Percentiles rank a stretch among this genome's conserved stretches.
These are phyloP conservation scores for Talaromyces borbonicus DNA, from an alignment of 495 filamentous ascomycete species.

Conservation along the genomic window DNA sequence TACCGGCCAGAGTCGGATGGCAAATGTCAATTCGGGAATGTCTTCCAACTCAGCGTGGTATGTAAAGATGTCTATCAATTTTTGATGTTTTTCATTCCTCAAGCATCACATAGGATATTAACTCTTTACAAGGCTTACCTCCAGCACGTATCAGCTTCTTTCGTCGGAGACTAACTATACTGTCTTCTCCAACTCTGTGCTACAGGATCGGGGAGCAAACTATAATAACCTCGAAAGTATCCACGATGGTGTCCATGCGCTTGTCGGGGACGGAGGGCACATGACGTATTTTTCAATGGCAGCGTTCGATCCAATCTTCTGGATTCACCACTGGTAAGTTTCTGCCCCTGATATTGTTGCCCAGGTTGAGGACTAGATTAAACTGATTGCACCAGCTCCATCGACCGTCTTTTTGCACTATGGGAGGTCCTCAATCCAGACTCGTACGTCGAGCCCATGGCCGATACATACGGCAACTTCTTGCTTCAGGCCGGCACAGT, in stretches of 20 bases:
- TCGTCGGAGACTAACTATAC: conserved; percentile 8
- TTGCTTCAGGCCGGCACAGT: conserved; percentile 11
- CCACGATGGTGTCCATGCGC: conserved; percentile 33
- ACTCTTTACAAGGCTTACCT: conserved; percentile 5
- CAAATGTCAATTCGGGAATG: conserved; percentile 8
- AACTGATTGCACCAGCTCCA: conserved; percentile 17
- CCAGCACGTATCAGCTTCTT: conserved; percentile 10
- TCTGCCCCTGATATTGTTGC: background rate
- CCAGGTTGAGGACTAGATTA: background rate
- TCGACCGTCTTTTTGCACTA: conserved; percentile 31
- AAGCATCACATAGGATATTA: too few species aligned
- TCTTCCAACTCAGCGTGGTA: conserved; percentile 9
- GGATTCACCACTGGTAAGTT: conserved; percentile 23
- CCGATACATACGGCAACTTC: conserved; percentile 14
- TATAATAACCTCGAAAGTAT: conserved; percentile 29
- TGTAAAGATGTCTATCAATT: background rate
- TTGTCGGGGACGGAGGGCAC: conserved; percentile 29
- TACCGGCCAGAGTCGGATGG: conserved; percentile 9
- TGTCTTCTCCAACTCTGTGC: conserved; percentile 28
- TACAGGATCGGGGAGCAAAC: conserved; percentile 7
- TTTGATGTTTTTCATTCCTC: too few species aligned
- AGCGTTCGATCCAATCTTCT: conserved; percentile 38
- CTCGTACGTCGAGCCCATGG: conserved; percentile 16
- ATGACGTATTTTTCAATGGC: conserved; percentile 30
- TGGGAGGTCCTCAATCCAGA: conserved; percentile 28